A percentile compares a stretch with the other conserved stretches of the same genome.
Evolutionary conservation across 2,329 filamentous ascomycete genomes (phyloP).

Genomic region (Fusarium austroafricanum): DNA sequence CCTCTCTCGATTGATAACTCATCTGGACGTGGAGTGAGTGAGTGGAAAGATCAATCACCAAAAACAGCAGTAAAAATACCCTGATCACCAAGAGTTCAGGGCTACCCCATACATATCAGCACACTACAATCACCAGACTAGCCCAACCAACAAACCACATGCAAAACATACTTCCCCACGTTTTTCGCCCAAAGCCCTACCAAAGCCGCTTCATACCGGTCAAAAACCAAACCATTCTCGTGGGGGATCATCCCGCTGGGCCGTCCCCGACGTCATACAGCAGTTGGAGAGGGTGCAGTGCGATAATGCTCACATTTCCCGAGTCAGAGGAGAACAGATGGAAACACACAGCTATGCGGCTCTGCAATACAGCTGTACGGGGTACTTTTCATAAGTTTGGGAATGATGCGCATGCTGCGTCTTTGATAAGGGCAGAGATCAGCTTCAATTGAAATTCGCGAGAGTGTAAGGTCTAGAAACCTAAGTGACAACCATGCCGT

Average conservation of each 20-base stretch:
- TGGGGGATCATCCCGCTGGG: conserved; percentile 25
- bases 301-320: not conserved
- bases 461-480: not conserved
- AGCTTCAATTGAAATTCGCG: not conserved
- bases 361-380: conserved; percentile 1
- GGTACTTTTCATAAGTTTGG: not conserved
- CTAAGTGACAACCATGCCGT: not conserved
- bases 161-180: conserved; percentile 32
- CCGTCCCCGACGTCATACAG: conserved; percentile 15
- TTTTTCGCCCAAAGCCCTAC: conserved; percentile 6
- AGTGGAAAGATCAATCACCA: not conserved
- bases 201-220: conserved; percentile 22
- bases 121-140: conserved; percentile 16
- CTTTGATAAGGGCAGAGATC: not conserved
- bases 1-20: not conserved
- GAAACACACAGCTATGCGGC: not conserved
- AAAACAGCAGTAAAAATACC: not conserved
- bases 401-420: conserved; percentile 16
- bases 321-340: not conserved
- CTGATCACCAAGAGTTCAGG: not conserved
- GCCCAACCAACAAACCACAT: conserved; percentile 6
- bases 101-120: conserved; percentile 1
- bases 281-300: not conserved
- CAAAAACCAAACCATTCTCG: conserved; percentile 11
- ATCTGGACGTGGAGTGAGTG: not conserved